Evolutionary conservation across 2,329 filamentous ascomycete species (phyloP), one percentile per base, ranked within the genome.

Genomic region (Phialophora macrospora): DNA sequence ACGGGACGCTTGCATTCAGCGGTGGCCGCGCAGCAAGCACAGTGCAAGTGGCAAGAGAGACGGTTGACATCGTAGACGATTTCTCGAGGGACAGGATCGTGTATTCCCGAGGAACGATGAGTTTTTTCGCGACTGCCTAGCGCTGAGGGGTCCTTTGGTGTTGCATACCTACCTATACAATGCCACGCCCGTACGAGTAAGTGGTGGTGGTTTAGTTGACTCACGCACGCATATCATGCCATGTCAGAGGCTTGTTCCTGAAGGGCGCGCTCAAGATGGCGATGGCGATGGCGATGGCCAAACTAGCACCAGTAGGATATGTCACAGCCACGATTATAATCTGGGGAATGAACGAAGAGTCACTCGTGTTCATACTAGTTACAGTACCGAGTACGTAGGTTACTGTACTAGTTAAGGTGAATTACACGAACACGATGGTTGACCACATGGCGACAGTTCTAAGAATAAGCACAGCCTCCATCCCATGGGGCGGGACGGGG

Each of bases 401-500:
- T n/a, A n/a, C n/a, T n/a, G n/a, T 24, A 24, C 2, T 30, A 12
- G 22, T 48, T 7, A 8, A 24, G 8, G 3, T 24, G 22, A 24
- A 11, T 51, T 26, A 52, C 14, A 28, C 48, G 48, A 52, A 51
- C 48, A 51, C n/a, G n/a, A n/a, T n/a, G n/a, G n/a, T n/a, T n/a
- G n/a, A n/a, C 44, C 44, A 48, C 28, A 55, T 55, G 52, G 52
- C 56, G 24, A 49, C 24, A 38, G 30, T 56, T 48, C 60, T 63
- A 63, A 63, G 34, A 63, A 63, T 63, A 63, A 44, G 60, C 60
- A 63, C 60, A 56, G 60, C 60, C 60, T 24, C 54, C 41, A 12
- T 6, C n/a, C 6, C 28, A 5, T 6, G 7, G 28, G 32, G 41
- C 17, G 38, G 7, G 51, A 32, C n/a, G 9, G 38, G 11, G 11